A percentile compares a stretch with the other conserved stretches of the same genome.
phyloP scores from a whole-genome alignment of 805 yeast species.

The Naumovozyma castellii region DNA sequence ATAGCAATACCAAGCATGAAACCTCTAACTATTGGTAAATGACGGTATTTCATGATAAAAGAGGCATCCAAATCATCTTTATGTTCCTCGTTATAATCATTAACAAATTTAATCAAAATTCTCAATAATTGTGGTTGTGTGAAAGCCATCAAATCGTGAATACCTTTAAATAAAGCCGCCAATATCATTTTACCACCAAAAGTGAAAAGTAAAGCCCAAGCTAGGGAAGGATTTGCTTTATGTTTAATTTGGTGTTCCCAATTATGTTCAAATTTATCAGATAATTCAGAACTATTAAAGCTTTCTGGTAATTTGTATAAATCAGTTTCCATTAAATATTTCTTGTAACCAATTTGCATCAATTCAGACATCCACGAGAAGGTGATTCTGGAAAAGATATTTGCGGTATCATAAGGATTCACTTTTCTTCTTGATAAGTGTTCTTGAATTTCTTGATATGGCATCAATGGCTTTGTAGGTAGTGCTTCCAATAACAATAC shows the following conservation, averaged over 20 bases:
- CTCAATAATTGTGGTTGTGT: constrained; percentile 80
- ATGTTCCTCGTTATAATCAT: constrained; percentile 35
- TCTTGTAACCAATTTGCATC: constrained; percentile 67
- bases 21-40: constrained; percentile 62
- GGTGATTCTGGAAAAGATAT: constrained; percentile 66
- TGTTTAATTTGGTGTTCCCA: constrained; percentile 56
- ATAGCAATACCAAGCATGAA: constrained; percentile 64
- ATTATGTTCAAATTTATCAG: constrained; percentile 39
- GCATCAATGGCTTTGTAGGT: constrained; percentile 33
- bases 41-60: constrained; percentile 3
- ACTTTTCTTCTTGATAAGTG: constrained; percentile 23
- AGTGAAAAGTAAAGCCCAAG: constrained; percentile 52
- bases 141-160: constrained; percentile 74
- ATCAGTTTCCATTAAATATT: constrained; percentile 47
- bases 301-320: constrained; percentile 69
- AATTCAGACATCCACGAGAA: constrained; percentile 88
- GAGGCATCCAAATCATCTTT: neutral
- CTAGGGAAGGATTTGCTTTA: constrained; percentile 38
- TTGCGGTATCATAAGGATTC: constrained; percentile 36
- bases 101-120: constrained; percentile 50
- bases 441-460: constrained; percentile 34
- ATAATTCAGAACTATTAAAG: constrained; percentile 46
- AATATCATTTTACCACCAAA: constrained; percentile 64
- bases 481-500: constrained; percentile 31
- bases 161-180: constrained; percentile 63